Evolutionary conservation across 2,329 filamentous ascomycete genomes (phyloP).

Genomic region (Cercospora zeae-maydis): DNA sequence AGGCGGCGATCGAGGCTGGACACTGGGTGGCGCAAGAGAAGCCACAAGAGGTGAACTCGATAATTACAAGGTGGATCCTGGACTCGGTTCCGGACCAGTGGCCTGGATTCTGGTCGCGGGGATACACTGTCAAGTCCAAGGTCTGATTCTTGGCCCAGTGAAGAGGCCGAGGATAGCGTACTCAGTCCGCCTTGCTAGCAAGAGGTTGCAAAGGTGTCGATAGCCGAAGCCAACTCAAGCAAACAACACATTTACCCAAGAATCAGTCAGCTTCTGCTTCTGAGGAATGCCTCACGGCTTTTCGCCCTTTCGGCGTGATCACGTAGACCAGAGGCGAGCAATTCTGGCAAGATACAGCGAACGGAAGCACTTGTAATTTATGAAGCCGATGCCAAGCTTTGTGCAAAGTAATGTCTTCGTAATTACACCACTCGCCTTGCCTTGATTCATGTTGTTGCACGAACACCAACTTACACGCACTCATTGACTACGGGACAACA

Average conservation of each 20-base stretch:
- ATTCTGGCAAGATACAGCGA: no score
- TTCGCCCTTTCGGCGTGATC: no score
- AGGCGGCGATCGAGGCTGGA: conserved; percentile 26
- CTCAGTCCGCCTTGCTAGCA: no score
- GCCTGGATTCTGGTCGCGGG: conserved; percentile 23
- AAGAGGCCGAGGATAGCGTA: no score
- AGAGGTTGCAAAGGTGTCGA: no score
- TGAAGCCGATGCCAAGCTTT: neutral
- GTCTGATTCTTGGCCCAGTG: neutral
- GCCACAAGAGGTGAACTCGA: conserved; percentile 26
- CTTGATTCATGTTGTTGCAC: neutral
- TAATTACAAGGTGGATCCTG: conserved; percentile 29
- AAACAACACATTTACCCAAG: no score
- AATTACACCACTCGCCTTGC: neutral
- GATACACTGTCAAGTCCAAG: conserved; percentile 19
- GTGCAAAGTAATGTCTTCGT: neutral
- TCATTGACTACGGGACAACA: neutral
- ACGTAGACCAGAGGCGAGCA: no score
- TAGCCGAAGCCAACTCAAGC: no score
- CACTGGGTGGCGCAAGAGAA: conserved; percentile 32
- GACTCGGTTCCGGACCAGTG: conserved; percentile 22
- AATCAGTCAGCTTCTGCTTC: no score
- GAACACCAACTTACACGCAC: neutral
- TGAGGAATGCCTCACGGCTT: no score
- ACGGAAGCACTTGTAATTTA: no score